Evolutionary conservation across 2,329 filamentous ascomycete species (phyloP).

Genomic region (Monosporascus sp.): DNA sequence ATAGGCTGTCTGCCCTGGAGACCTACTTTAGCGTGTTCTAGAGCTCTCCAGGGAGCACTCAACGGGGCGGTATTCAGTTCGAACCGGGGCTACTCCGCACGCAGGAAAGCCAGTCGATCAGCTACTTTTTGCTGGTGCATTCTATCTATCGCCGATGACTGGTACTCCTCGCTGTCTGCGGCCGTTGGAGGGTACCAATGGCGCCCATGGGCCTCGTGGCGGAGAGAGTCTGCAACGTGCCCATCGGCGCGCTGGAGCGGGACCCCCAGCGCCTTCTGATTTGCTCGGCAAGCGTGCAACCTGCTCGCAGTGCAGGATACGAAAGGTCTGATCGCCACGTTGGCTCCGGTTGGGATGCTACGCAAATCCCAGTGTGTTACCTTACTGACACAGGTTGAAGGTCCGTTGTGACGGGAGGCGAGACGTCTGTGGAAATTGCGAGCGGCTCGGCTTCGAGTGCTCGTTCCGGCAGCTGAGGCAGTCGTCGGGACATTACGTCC

Average conservation of each 20-base stretch:
- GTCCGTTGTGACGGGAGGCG: constrained; percentile 27
- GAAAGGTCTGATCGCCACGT: constrained; percentile 14
- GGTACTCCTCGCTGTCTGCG: constrained; percentile 19
- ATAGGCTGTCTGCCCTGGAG: background rate
- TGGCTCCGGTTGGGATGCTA: background rate
- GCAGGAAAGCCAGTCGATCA: background rate
- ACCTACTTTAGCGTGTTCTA: background rate
- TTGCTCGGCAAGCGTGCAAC: constrained; percentile 17
- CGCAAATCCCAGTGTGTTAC: background rate
- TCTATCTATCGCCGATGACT: constrained; percentile 16
- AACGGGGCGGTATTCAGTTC: background rate
- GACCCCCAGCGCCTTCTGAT: constrained; percentile 3
- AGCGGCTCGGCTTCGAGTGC: constrained; percentile 29
- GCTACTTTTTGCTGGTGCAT: background rate
- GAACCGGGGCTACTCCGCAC: background rate
- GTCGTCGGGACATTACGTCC: constrained; percentile 16
- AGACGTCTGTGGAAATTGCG: constrained; percentile 27
- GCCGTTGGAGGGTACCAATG: constrained; percentile 14
- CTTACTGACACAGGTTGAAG: constrained; percentile 1
- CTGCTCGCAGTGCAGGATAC: constrained; percentile 24
- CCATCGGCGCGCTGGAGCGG: background rate
- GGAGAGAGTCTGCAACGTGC: background rate
- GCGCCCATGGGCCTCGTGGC: constrained; percentile 4
- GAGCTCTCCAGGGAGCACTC: background rate
- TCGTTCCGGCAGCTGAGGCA: constrained; percentile 26